phyloP scores from a whole-genome alignment of 306 rosid genomes.

The Cucumis hystrix region DNA sequence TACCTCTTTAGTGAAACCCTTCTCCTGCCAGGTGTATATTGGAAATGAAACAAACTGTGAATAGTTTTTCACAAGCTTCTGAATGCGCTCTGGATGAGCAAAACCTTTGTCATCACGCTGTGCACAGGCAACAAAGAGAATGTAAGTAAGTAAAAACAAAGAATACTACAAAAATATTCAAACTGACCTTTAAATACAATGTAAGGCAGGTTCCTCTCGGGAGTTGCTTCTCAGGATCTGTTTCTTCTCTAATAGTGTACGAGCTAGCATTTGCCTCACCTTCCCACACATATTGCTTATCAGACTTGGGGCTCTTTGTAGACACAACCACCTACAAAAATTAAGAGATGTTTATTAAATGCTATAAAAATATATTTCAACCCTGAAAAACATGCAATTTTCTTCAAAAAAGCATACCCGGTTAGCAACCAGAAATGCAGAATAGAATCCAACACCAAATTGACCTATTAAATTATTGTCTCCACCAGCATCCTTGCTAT shows the following conservation, averaged over 20 bases:
- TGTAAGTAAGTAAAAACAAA: not conserved
- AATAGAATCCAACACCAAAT: conserved; percentile 92
- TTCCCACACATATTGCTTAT: conserved; percentile 91
- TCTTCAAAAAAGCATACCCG: conserved; percentile 27
- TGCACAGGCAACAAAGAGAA: not conserved
- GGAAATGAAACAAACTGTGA: conserved; percentile 94
- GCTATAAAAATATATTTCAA: not conserved
- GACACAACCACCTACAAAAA: conserved; percentile 75
- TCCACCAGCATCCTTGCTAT: conserved; percentile 73
- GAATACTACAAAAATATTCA: not conserved
- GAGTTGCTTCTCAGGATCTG: conserved; percentile 62
- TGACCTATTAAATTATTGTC: conserved; percentile 89
- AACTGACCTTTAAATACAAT: conserved; percentile 60
- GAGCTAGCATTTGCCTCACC: conserved; percentile 96
- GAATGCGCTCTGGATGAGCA: conserved; percentile 80
- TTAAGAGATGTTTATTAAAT: not conserved
- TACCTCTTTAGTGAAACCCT: conserved; percentile 85
- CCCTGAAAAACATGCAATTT: too few relatives aligned
- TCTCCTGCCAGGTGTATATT: conserved; percentile 92
- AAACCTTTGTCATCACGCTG: conserved; percentile 86
- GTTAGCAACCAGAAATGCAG: conserved; percentile 83
- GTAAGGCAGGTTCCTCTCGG: conserved; percentile 91
- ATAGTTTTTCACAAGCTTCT: conserved; percentile 83
- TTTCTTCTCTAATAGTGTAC: conserved; percentile 77
- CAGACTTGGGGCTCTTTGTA: conserved; percentile 78